Evolutionary conservation across 2,329 filamentous ascomycete genomes (phyloP), one percentile per base, ranked within the genome.

Genomic region (Ophiostoma ulmi): DNA sequence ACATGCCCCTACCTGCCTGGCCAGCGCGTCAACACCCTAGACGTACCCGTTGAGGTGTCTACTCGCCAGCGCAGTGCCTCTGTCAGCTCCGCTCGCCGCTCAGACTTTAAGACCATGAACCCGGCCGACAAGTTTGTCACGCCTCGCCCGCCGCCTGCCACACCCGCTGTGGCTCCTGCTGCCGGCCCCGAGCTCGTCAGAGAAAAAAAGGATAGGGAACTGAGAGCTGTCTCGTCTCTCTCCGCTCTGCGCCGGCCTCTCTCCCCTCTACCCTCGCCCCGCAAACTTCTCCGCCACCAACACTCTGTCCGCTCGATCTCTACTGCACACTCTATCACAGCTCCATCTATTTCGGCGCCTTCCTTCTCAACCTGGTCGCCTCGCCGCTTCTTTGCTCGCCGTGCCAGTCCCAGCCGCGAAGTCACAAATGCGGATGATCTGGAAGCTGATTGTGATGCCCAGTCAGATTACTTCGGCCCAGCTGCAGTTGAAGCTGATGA

Each of bases 1-100:
- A 81, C 86, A 63, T 98, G 94, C 77, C 93, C 94, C 48, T 88
- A 94, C 73, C 85, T 97, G 36, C 94, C 94, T 3, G 94, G 94
- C 17, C 94, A 97, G 79, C 86, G 86, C 1, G 87, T 97, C 77
- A 97, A 98, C 80, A 87, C 93, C 17, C 82, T 98, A 70, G 88
- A 91, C 70, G 88, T 98, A 13, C 94, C 94, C 17, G 82, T 87
- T 44, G 90, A 97, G 78, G 85, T 85, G 73, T 80, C 83, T 61
- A 80, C 83, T 73, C 84, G 87, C 72, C 80, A 84, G 72, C 86
- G 90, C 73, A 91, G 89, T 75, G 87, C 84, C 71, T 93, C 90
- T 5, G 82, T 88, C 74, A 88, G 82, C 75, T 90, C 88, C 7
- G 80, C 89, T 68, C 80, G 83, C 68, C 83, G 80, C 63, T 82